Evolutionary conservation across 805 yeast species (phyloP).

Genomic region (Vanderwaltozyma polyspora): DNA sequence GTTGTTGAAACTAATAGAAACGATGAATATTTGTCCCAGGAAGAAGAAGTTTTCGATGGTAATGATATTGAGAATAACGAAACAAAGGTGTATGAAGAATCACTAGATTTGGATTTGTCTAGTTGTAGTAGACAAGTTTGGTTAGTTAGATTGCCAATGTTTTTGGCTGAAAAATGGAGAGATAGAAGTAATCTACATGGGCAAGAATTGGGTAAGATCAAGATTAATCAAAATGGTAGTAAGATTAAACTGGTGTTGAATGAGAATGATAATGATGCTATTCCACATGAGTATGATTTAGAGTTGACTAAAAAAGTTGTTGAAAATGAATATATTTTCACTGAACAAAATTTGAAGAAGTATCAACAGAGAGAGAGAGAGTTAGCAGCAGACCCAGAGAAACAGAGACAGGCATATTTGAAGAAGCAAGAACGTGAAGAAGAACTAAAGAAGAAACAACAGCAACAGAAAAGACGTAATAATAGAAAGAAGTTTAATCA

Average conservation of each 20-base stretch:
- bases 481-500: constrained; percentile 24
- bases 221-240: constrained; percentile 47
- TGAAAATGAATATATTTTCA: constrained; percentile 75
- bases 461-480: constrained; percentile 30
- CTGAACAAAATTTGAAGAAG: constrained; percentile 68
- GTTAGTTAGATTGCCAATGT: constrained; percentile 85
- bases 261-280: constrained; percentile 33
- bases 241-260: constrained; percentile 48
- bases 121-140: constrained; percentile 66
- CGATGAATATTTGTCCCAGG: constrained; percentile 32
- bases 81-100: constrained; percentile 40
- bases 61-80: constrained; percentile 33
- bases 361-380: constrained; percentile 32
- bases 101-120: constrained; percentile 63
- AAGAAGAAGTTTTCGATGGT: constrained; percentile 35
- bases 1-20: too few relatives aligned
- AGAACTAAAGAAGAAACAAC: constrained; percentile 29
- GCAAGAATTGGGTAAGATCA: constrained; percentile 67
- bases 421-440: constrained; percentile 27
- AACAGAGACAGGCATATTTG: constrained; percentile 27
- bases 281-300: constrained; percentile 81
- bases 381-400: constrained; percentile 28
- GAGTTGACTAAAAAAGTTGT: constrained; percentile 69
- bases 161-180: constrained; percentile 73
- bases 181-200: constrained; percentile 53